These are phyloP conservation scores for Debaryomyces prosopidis DNA, from an alignment of 805 yeast species.

Conservation along the genomic window DNA sequence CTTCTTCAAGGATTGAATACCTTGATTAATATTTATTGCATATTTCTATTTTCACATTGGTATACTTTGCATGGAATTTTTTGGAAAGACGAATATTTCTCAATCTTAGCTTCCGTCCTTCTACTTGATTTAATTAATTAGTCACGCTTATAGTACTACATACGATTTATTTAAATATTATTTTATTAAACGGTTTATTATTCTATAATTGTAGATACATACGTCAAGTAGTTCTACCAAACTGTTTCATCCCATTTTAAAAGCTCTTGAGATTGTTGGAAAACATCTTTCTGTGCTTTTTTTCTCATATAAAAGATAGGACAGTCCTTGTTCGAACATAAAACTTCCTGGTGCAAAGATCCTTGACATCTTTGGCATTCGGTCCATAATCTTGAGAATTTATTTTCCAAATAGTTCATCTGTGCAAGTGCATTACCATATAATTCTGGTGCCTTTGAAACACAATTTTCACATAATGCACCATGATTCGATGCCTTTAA, in stretches of 20 bases:
- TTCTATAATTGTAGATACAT: not conserved
- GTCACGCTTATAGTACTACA: not conserved
- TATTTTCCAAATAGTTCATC: constrained; percentile 76
- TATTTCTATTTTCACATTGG: not conserved
- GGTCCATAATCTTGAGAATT: constrained; percentile 91
- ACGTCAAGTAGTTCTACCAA: constrained; percentile 37
- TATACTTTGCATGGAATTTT: not conserved
- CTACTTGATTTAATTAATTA: not conserved
- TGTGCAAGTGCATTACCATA: constrained; percentile 80
- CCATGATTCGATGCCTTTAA: constrained; percentile 60
- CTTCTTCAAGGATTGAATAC: constrained; percentile 15
- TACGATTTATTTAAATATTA: not conserved
- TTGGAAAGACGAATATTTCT: too few species aligned
- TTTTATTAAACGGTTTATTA: not conserved
- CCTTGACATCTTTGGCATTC: constrained; percentile 99
- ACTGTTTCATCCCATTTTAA: constrained; percentile 62
- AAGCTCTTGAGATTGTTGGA: constrained; percentile 56
- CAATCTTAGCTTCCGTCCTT: too few species aligned
- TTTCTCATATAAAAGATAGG: constrained; percentile 97
- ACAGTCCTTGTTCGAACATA: constrained; percentile 94
- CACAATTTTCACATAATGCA: constrained; percentile 80
- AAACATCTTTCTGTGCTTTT: constrained; percentile 74
- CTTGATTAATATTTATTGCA: constrained; percentile 8
- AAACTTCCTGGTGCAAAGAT: constrained; percentile 89
- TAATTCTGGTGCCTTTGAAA: constrained; percentile 67